These are phyloP conservation scores for Fusarium sp. DNA, from an alignment of 2,329 filamentous ascomycete species.

Conservation along the genomic window DNA sequence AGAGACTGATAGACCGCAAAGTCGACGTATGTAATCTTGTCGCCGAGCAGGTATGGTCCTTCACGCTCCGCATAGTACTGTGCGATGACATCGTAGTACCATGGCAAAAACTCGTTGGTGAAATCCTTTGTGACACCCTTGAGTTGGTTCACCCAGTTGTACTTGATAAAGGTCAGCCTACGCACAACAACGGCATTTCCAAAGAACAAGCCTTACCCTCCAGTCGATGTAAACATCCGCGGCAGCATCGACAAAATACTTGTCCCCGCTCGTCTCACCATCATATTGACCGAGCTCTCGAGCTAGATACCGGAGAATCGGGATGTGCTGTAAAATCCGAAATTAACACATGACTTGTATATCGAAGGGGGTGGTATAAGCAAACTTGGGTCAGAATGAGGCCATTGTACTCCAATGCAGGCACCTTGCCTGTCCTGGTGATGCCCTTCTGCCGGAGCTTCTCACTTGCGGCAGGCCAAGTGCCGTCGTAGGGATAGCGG, in stretches of 20 bases:
- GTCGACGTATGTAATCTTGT: slow-evolving; percentile 24
- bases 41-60: slow-evolving; percentile 22
- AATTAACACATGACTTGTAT: background rate
- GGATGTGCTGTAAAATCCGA: slow-evolving; percentile 4
- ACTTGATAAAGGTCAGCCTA: background rate
- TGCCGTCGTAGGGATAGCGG: slow-evolving; percentile 28
- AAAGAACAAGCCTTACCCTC: slow-evolving; percentile 13
- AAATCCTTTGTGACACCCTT: slow-evolving; percentile 11
- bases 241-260: slow-evolving; percentile 21
- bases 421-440: slow-evolving; percentile 48
- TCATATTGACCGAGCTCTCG: slow-evolving; percentile 30
- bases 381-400: slow-evolving; percentile 39
- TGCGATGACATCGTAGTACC: slow-evolving; percentile 14
- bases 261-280: slow-evolving; percentile 15
- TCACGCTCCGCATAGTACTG: slow-evolving; percentile 27
- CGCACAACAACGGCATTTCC: background rate
- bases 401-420: slow-evolving; percentile 51
- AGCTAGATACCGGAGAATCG: slow-evolving; percentile 21
- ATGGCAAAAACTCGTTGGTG: slow-evolving; percentile 20
- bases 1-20: slow-evolving; percentile 29
- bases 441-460: slow-evolving; percentile 43
- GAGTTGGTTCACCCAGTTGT: slow-evolving; percentile 10
- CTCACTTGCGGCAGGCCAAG: slow-evolving; percentile 35
- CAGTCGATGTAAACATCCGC: slow-evolving; percentile 22
- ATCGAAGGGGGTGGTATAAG: rapidly evolving